These are phyloP conservation scores for Podospora fimiseda DNA, from an alignment of 495 filamentous ascomycete species.

Conservation along the genomic window DNA sequence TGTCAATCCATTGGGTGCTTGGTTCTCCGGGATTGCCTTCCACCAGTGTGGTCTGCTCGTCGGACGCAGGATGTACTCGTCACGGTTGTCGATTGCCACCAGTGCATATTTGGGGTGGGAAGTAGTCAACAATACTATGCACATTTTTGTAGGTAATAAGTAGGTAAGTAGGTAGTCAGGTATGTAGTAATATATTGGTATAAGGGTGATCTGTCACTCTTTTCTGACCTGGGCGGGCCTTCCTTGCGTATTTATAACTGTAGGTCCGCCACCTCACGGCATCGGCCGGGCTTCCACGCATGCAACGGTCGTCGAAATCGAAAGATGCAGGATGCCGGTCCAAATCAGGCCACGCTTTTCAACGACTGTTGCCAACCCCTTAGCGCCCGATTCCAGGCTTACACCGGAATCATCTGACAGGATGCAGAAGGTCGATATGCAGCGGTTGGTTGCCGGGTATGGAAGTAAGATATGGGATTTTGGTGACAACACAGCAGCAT, in stretches of 20 bases:
- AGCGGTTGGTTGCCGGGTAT: neutral
- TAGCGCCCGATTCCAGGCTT: slow-evolving; percentile 9
- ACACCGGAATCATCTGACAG: neutral
- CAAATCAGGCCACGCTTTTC: slow-evolving; percentile 10
- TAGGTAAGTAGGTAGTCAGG: neutral
- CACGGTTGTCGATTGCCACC: slow-evolving; percentile 86
- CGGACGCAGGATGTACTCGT: slow-evolving; percentile 89
- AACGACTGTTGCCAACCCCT: slow-evolving; percentile 1
- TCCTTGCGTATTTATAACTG: neutral
- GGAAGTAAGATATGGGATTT: too few species aligned
- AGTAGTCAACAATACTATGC: slow-evolving; percentile 85
- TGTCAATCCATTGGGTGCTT: slow-evolving; percentile 3
- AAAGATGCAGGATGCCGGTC: slow-evolving; percentile 4
- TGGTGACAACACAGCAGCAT: neutral
- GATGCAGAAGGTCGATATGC: neutral
- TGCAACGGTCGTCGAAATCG: neutral
- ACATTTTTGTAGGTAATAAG: slow-evolving; percentile 55
- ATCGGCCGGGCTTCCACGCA: neutral
- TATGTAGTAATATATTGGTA: neutral
- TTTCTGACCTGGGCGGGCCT: neutral
- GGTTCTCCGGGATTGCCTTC: slow-evolving; percentile 39
- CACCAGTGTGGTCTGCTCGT: slow-evolving; percentile 83
- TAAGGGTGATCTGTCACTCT: too few species aligned
- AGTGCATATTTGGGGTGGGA: slow-evolving; percentile 85
- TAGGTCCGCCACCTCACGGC: neutral